Evolutionary conservation across 805 yeast species (phyloP).

Genomic region (Ogataea corticis): DNA sequence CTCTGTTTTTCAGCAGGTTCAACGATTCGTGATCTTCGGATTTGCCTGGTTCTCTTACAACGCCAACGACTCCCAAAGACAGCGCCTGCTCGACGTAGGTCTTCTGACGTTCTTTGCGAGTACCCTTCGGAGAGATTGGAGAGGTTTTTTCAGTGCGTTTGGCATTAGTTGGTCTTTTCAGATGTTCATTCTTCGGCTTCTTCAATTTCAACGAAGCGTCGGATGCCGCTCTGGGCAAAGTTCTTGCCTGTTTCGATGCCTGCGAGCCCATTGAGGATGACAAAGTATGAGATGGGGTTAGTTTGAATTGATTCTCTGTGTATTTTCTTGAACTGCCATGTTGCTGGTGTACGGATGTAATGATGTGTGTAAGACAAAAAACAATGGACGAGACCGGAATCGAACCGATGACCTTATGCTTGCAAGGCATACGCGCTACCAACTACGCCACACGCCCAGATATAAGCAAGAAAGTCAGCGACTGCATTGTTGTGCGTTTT

Average conservation of each 20-base stretch:
- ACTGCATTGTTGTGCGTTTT: neutral
- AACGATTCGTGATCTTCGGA: conserved; percentile 26
- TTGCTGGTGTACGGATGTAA: neutral
- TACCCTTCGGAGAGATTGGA: neutral
- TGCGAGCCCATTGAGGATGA: no score
- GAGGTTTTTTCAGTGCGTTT: neutral
- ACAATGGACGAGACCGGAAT: conserved; percentile 70
- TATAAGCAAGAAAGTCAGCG: neutral
- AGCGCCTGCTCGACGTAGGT: conserved; percentile 24
- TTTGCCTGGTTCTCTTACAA: conserved; percentile 14
- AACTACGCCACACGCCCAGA: conserved; percentile 80
- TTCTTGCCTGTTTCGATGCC: no score
- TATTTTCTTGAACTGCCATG: neutral
- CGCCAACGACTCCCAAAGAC: conserved; percentile 25
- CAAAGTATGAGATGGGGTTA: neutral
- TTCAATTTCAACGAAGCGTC: neutral
- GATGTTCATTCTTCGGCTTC: conserved; percentile 9
- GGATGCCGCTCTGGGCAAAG: no score
- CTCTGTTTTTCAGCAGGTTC: conserved; percentile 25
- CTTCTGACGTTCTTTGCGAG: neutral
- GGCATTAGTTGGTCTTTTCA: conserved; percentile 1
- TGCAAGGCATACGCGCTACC: conserved; percentile 83
- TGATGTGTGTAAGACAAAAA: conserved; percentile 5
- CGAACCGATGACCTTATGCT: conserved; percentile 79
- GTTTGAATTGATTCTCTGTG: neutral